A percentile compares a stretch with the other conserved stretches of the same genome.
Conservation (phyloP, 371 early-diverging fungal species). For the Saksenaea oblongispora region DNA sequence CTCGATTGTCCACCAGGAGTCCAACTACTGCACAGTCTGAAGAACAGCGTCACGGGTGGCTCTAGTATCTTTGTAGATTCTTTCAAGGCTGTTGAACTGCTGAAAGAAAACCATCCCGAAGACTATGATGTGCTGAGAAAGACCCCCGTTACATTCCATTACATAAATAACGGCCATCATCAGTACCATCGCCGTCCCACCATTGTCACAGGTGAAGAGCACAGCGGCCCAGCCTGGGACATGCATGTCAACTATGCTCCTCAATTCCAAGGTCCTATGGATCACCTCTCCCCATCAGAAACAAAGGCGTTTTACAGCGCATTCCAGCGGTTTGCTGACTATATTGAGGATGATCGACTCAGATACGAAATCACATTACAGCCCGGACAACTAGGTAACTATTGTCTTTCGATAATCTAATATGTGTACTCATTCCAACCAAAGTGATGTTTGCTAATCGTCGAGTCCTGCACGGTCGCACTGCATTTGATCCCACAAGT, state of each 20-base stretch:
- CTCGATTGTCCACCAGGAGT: conserved; percentile 85
- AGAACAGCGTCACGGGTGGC: conserved; percentile 82
- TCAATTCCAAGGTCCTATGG: conserved; percentile 88
- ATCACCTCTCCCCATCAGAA: conserved; percentile 44
- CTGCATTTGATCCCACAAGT: conserved; percentile 71
- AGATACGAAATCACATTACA: conserved; percentile 68
- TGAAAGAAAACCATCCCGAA: conserved; percentile 59
- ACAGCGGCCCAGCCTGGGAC: conserved; percentile 44
- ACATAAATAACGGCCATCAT: conserved; percentile 78
- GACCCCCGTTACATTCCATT: conserved; percentile 82
- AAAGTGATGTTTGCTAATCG: conserved; percentile 81
- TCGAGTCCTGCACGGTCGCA: conserved; percentile 83
- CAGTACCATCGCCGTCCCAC: conserved; percentile 74
- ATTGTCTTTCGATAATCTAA: neutral
- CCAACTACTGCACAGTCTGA: conserved; percentile 80
- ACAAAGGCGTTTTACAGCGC: conserved; percentile 72
- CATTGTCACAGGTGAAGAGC: conserved; percentile 53
- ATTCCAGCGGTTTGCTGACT: conserved; percentile 64
- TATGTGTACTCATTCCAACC: neutral
- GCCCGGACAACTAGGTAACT: conserved; percentile 64
- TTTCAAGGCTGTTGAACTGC: conserved; percentile 63
- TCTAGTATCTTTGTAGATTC: conserved; percentile 81
- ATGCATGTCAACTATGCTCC: conserved; percentile 82
- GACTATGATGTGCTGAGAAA: conserved; percentile 60
- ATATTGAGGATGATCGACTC: conserved; percentile 60